Percentiles rank a stretch among this genome's conserved stretches.
Conservation (phyloP, 495 filamentous ascomycete species). For the Terfezia claveryi region DNA sequence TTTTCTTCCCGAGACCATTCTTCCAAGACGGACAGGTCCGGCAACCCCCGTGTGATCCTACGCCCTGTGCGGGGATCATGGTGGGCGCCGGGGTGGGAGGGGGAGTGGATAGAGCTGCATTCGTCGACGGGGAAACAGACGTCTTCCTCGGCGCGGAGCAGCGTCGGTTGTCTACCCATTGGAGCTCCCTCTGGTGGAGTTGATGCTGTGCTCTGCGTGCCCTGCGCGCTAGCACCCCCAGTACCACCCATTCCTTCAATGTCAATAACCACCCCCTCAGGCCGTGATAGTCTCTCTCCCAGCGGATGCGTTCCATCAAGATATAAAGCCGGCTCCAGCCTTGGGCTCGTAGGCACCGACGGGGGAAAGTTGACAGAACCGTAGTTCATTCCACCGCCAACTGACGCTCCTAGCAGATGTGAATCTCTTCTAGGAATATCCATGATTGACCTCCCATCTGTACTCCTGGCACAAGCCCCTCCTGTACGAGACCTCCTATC, state of each 20-base stretch:
- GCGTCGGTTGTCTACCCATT: conserved; percentile 13
- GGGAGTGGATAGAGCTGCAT: conserved; percentile 22
- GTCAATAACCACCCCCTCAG: conserved; percentile 24
- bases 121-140: conserved; percentile 48
- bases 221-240: background rate
- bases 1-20: conserved; percentile 86
- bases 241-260: conserved; percentile 3
- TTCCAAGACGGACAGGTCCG: conserved; percentile 53
- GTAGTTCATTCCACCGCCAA: conserved; percentile 1
- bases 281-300: conserved; percentile 15
- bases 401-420: no score
- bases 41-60: conserved; percentile 36
- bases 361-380: conserved; percentile 73
- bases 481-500: no score
- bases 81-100: conserved; percentile 6
- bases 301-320: conserved; percentile 14
- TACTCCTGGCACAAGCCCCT: no score
- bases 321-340: conserved; percentile 20
- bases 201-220: conserved; percentile 1
- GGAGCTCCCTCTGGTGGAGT: conserved; percentile 12
- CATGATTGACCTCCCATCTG: no score
- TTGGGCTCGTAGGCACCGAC: conserved; percentile 63
- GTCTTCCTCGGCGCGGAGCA: conserved; percentile 42
- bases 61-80: conserved; percentile 7
- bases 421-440: no score